phyloP scores from a whole-genome alignment of 2,329 filamentous ascomycete species.

The Hymenoscyphus repandus region DNA sequence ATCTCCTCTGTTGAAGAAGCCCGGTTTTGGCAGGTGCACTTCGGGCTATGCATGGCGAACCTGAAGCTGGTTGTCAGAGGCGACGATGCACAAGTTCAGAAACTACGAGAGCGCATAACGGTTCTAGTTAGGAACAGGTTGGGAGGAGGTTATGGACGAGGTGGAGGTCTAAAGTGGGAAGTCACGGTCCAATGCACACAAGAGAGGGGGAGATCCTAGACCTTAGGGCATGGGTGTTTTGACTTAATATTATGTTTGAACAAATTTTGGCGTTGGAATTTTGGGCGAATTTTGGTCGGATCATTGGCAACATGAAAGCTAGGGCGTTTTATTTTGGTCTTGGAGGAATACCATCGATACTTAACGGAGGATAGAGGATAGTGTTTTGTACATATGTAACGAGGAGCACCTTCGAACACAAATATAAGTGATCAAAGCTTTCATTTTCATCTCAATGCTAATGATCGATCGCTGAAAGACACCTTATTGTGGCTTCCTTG shows the following conservation, averaged over 20 bases:
- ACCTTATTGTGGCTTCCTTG: no score
- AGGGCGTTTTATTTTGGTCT: no score
- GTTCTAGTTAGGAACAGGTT: conserved; percentile 79
- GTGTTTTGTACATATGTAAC: background rate
- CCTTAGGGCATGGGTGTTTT: background rate
- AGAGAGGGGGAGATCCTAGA: conserved; percentile 18
- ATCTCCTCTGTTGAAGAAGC: conserved; percentile 81
- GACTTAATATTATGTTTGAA: background rate
- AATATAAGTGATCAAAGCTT: background rate
- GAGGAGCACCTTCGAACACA: background rate
- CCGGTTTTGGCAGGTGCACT: conserved; percentile 98
- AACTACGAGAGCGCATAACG: conserved; percentile 69
- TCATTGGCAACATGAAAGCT: no score
- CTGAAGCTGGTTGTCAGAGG: conserved; percentile 71
- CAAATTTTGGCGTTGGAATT: background rate
- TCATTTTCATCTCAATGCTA: background rate
- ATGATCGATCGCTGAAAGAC: background rate
- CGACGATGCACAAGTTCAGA: conserved; percentile 66
- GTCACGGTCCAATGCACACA: conserved; percentile 71
- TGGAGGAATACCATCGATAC: no score
- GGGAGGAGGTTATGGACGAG: conserved; percentile 80
- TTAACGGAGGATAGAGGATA: no score
- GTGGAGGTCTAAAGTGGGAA: conserved; percentile 81
- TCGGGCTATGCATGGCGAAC: conserved; percentile 93
- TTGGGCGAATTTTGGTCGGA: background rate